These are phyloP conservation scores for Colletotrichum lentis DNA, from an alignment of 2,329 filamentous ascomycete species.

Conservation along the genomic window DNA sequence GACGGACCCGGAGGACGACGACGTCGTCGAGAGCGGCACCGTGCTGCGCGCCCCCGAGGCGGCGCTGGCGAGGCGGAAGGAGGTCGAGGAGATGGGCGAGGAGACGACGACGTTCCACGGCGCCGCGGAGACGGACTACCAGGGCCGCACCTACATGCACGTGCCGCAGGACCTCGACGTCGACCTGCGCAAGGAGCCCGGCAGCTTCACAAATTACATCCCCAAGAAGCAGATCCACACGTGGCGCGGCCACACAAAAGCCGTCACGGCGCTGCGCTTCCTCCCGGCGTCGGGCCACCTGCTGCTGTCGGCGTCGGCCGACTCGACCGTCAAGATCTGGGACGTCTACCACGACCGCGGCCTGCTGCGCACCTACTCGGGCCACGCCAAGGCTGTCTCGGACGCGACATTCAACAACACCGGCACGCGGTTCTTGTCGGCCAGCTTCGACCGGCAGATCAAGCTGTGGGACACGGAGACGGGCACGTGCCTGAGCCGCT, in stretches of 20 bases:
- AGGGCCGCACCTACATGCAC: slow-evolving; percentile 97
- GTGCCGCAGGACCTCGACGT: slow-evolving; percentile 89
- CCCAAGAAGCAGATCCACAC: slow-evolving; percentile 93
- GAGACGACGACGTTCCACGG: slow-evolving; percentile 93
- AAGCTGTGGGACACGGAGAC: slow-evolving; percentile 99
- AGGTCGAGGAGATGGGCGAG: slow-evolving; percentile 67
- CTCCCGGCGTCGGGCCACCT: slow-evolving; percentile 89
- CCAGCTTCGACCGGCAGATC: slow-evolving; percentile 93
- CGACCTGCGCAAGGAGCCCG: slow-evolving; percentile 81
- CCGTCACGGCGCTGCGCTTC: slow-evolving; percentile 88
- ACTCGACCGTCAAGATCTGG: slow-evolving; percentile 91
- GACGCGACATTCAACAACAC: slow-evolving; percentile 86
- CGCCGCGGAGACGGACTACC: slow-evolving; percentile 84
- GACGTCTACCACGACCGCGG: slow-evolving; percentile 92
- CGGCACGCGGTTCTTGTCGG: slow-evolving; percentile 87
- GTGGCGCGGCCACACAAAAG: slow-evolving; percentile 84
- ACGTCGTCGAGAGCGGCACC: slow-evolving; percentile 70
- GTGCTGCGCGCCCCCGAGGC: slow-evolving; percentile 64
- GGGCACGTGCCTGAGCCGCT: slow-evolving; percentile 85
- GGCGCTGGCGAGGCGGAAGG: slow-evolving; percentile 64
- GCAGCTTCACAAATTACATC: slow-evolving; percentile 86
- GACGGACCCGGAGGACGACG: slow-evolving; percentile 73
- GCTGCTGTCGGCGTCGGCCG: slow-evolving; percentile 86
- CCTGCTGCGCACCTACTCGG: slow-evolving; percentile 87
- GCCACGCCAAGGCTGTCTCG: slow-evolving; percentile 88